Evolutionary conservation across 352 stramenopile genomes (phyloP).

Genomic region (Pythium aristosporum): DNA sequence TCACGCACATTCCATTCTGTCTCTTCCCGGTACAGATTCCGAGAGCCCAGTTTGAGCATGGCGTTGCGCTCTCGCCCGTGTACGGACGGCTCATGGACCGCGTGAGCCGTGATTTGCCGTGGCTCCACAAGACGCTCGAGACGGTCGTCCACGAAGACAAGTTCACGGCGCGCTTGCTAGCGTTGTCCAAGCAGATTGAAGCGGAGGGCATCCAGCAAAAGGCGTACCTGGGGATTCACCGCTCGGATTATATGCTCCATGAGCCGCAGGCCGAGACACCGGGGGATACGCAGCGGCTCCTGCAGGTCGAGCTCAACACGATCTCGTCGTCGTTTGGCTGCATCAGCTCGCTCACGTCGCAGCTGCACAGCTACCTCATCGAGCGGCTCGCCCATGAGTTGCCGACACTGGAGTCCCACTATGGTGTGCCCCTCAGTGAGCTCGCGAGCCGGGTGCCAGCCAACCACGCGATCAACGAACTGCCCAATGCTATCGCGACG

Average conservation of each 20-base stretch:
- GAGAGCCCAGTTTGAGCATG: conserved; percentile 59
- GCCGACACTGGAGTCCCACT: conserved; percentile 51
- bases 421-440: conserved; percentile 40
- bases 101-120: conserved; percentile 76
- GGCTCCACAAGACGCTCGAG: conserved; percentile 69
- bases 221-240: conserved; percentile 86
- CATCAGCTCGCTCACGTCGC: conserved; percentile 90
- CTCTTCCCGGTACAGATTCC: conserved; percentile 69
- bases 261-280: conserved; percentile 42
- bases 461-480: conserved; percentile 69
- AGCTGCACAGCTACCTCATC: conserved; percentile 87
- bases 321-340: conserved; percentile 97
- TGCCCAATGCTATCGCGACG: conserved; percentile 61
- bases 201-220: conserved; percentile 76
- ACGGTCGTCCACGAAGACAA: conserved; percentile 82
- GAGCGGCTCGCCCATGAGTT: conserved; percentile 48
- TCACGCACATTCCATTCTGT: conserved; percentile 79
- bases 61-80: conserved; percentile 60
- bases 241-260: conserved; percentile 96
- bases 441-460: conserved; percentile 45
- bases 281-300: conserved; percentile 58
- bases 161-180: conserved; percentile 81
- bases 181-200: conserved; percentile 74
- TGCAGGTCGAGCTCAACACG: conserved; percentile 98
- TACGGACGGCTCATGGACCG: conserved; percentile 80